These are phyloP conservation scores for Candida sithepensis DNA, from an alignment of 805 yeast species.

Conservation along the genomic window DNA sequence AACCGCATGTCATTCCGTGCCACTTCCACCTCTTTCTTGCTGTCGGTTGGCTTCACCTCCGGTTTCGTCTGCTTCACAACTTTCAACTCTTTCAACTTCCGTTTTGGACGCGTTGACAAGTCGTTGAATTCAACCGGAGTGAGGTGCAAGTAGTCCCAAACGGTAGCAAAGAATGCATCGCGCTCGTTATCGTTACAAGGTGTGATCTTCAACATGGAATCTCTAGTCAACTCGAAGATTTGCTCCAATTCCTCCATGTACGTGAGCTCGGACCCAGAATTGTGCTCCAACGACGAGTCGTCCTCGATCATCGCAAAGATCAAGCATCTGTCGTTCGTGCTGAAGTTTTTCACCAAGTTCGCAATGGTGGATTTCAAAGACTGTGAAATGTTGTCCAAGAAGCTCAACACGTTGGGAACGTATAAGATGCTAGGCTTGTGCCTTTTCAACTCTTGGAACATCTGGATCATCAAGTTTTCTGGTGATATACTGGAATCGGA, in stretches of 20 bases:
- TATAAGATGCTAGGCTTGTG: slow-evolving; percentile 84
- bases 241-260: slow-evolving; percentile 39
- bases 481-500: slow-evolving; percentile 78
- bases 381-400: slow-evolving; percentile 65
- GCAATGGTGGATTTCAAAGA: slow-evolving; percentile 70
- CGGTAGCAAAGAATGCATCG: slow-evolving; percentile 47
- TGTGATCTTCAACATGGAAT: slow-evolving; percentile 39
- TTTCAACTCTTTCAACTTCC: slow-evolving; percentile 41
- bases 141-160: slow-evolving; percentile 54
- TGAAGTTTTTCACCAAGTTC: slow-evolving; percentile 63
- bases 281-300: slow-evolving; percentile 12
- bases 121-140: slow-evolving; percentile 74
- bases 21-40: slow-evolving; percentile 38
- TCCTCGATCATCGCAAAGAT: slow-evolving; percentile 68
- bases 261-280: slow-evolving; percentile 20
- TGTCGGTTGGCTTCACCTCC: slow-evolving; percentile 4
- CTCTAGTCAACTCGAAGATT: slow-evolving; percentile 57
- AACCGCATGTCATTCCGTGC: slow-evolving; percentile 64
- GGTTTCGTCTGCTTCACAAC: slow-evolving; percentile 15
- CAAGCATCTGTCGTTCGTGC: slow-evolving; percentile 69
- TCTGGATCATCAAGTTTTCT: slow-evolving; percentile 79
- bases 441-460: slow-evolving; percentile 81
- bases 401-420: slow-evolving; percentile 78
- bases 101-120: slow-evolving; percentile 49
- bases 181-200: slow-evolving; percentile 48